These are phyloP conservation scores for Xylaria sp. DNA, from an alignment of 2,329 filamentous ascomycete species.

Conservation along the genomic window DNA sequence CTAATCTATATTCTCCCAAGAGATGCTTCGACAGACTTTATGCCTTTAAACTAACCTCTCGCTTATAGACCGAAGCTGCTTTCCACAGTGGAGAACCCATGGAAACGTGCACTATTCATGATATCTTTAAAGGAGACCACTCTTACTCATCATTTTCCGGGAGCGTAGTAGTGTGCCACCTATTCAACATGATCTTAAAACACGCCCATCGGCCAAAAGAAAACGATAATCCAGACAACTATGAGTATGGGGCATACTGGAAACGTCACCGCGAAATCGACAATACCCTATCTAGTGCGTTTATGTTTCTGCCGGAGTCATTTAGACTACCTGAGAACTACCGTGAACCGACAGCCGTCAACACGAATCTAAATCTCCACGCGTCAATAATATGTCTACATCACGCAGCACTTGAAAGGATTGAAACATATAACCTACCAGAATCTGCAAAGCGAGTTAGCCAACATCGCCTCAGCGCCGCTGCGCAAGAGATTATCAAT, in stretches of 20 bases:
- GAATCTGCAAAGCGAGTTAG: constrained; percentile 74
- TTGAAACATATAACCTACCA: constrained; percentile 75
- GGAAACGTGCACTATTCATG: constrained; percentile 69
- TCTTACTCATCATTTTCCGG: constrained; percentile 77
- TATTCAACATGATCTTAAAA: constrained; percentile 83
- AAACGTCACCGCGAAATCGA: constrained; percentile 84
- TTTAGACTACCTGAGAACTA: constrained; percentile 77
- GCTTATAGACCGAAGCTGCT: constrained; percentile 72
- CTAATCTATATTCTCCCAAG: neutral
- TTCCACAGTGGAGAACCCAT: constrained; percentile 75
- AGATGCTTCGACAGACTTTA: neutral
- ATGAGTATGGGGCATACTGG: constrained; percentile 84
- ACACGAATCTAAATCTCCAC: constrained; percentile 89
- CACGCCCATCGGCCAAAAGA: constrained; percentile 80
- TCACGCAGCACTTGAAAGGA: constrained; percentile 86
- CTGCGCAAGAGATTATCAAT: constrained; percentile 84
- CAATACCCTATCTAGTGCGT: constrained; percentile 79
- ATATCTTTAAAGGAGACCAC: constrained; percentile 67
- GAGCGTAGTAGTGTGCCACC: constrained; percentile 76
- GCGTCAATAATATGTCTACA: constrained; percentile 89
- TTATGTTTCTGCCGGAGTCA: constrained; percentile 79
- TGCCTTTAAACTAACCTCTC: constrained; percentile 29
- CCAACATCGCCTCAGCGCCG: constrained; percentile 77
- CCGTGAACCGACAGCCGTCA: constrained; percentile 77
- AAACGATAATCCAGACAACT: constrained; percentile 77